Evolutionary conservation across 352 stramenopile species (phyloP), one percentile per base, ranked within the genome.

Genomic region (Globisporangium polare): DNA sequence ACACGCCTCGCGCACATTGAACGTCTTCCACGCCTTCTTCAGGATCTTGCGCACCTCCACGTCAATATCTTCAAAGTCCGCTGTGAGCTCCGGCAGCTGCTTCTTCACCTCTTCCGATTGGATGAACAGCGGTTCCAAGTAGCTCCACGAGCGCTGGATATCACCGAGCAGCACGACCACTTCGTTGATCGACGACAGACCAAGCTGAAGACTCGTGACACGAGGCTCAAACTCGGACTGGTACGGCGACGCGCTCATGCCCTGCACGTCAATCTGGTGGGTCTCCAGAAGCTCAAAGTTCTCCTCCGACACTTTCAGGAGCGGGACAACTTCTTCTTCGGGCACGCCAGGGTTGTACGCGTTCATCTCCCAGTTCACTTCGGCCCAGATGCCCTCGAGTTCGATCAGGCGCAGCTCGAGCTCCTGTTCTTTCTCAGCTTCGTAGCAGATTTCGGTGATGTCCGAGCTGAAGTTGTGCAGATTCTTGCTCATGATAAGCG

Each of bases 251-350:
- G 92, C 89, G 59, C 94, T 93, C 95, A 99, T 99, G 37, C 92
- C 90, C 75, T 99, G 96, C 20, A 99, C 91, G 58, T 96, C 81
- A 31, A 99, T 94, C 73, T 99, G 96, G 68, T 99, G 94, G 18
- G 91, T 97, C 72, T 99, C 95, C 10, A 99, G 84, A 10, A 96
- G 68, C 73, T 99, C 95, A 64, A 98, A 98, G 75, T 99, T 93
- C 39, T 99, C 96, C 75, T 99, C 96, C 0, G 83, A 90, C 10
- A 98, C 83, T 53, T 95, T 96, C 3, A 98, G 75, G 41, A 97
- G 73, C 26, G 88, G 92, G 6, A 98, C 88, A 53, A 95, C 78
- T 22, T 94, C 79, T 70, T 93, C 89, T 1, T 63, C 64, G 51
- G 73, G 50, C 29, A 63, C 82, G 10, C 71, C 75, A 5, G 73